A percentile compares a stretch with the other conserved stretches of the same genome.
phyloP scores from a whole-genome alignment of 108 stramenopile species.

The Skeletonema potamos region DNA sequence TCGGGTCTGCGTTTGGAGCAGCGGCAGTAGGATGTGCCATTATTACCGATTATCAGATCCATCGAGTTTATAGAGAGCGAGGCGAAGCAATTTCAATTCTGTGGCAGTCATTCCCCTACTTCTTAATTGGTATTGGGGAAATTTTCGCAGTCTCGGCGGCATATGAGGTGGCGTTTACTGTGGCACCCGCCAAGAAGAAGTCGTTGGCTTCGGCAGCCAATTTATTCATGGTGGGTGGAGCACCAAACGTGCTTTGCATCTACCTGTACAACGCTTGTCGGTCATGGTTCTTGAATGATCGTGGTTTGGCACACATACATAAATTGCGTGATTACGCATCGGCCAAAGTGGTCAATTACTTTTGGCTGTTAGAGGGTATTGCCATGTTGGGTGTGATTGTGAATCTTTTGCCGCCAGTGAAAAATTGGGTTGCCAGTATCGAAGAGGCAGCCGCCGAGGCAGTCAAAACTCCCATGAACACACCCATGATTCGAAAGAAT shows the following conservation, averaged over 20 bases:
- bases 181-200: constrained; percentile 73
- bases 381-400: constrained; percentile 65
- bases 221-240: constrained; percentile 79
- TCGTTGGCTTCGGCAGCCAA: constrained; percentile 77
- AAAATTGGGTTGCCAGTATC: constrained; percentile 59
- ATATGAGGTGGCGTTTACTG: constrained; percentile 86
- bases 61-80: constrained; percentile 46
- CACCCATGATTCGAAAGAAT: constrained; percentile 41
- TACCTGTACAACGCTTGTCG: constrained; percentile 62
- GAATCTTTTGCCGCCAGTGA: constrained; percentile 62
- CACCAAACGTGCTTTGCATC: constrained; percentile 83
- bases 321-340: constrained; percentile 66
- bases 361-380: constrained; percentile 62
- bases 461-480: constrained; percentile 61
- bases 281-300: constrained; percentile 63
- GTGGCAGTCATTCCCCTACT: constrained; percentile 80
- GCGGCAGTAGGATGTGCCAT: constrained; percentile 71
- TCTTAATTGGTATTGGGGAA: constrained; percentile 84
- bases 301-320: constrained; percentile 59
- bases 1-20: constrained; percentile 72
- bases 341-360: constrained; percentile 72
- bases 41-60: constrained; percentile 71
- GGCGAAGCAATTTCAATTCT: constrained; percentile 67
- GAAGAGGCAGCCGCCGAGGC: constrained; percentile 64
- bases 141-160: constrained; percentile 86